Conservation (phyloP, 495 filamentous ascomycete species). For the Annulohypoxylon bovei region DNA sequence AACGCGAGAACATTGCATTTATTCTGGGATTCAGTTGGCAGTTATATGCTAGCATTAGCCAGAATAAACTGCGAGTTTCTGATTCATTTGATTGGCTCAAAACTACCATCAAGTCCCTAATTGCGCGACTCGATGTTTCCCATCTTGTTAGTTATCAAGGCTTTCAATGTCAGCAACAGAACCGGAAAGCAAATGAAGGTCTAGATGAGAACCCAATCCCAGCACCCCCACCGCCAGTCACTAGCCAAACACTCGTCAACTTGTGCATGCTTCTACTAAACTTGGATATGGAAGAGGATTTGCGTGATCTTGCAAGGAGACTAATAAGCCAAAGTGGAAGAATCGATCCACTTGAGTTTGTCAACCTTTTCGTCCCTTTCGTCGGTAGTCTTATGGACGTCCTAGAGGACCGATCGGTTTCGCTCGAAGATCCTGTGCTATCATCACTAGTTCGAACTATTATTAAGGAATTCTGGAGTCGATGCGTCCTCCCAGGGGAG, state of each 20-base stretch:
- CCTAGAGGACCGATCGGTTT: background rate
- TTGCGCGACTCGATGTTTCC: constrained; percentile 10
- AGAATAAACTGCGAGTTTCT: background rate
- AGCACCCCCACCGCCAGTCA: constrained; percentile 11
- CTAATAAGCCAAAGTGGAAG: constrained; percentile 1
- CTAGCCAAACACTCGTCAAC: constrained; percentile 4
- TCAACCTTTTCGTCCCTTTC: constrained; percentile 15
- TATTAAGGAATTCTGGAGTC: constrained; percentile 7
- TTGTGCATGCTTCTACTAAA: constrained; percentile 4
- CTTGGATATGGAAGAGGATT: constrained; percentile 4
- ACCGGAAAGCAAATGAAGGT: background rate
- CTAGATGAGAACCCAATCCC: background rate
- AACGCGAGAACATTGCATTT: constrained; percentile 11
- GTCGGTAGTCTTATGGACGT: background rate
- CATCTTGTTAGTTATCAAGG: constrained; percentile 6
- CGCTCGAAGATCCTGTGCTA: background rate
- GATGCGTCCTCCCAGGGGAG: background rate
- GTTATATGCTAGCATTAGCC: background rate
- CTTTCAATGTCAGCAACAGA: constrained; percentile 6
- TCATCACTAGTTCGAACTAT: background rate
- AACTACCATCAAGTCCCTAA: constrained; percentile 2
- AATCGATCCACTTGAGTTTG: constrained; percentile 7
- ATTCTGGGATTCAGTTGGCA: constrained; percentile 7
- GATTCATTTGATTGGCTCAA: constrained; percentile 15
- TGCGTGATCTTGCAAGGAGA: constrained; percentile 1